A percentile compares a stretch with the other conserved stretches of the same genome.
Conservation (phyloP, 2,329 filamentous ascomycete genomes). For the Ophiostoma quercus region DNA sequence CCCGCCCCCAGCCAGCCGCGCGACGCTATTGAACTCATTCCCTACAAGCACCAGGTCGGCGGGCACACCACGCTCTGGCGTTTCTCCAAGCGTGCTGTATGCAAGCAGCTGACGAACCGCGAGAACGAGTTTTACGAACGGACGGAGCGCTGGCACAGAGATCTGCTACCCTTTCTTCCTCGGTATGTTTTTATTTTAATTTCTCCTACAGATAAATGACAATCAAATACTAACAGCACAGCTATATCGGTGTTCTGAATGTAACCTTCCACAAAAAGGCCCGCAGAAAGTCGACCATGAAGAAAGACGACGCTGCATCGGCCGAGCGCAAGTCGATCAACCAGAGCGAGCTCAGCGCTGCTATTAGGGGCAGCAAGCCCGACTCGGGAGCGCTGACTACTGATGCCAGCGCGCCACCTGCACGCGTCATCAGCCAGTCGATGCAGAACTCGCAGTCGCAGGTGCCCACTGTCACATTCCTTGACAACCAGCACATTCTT, state of each 20-base stretch:
- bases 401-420: slow-evolving; percentile 25
- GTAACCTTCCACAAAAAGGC: slow-evolving; percentile 86
- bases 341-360: slow-evolving; percentile 29
- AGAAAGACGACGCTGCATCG: slow-evolving; percentile 43
- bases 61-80: slow-evolving; percentile 95
- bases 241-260: slow-evolving; percentile 94
- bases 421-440: slow-evolving; percentile 64
- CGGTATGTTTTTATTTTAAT: slow-evolving; percentile 49
- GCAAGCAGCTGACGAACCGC: slow-evolving; percentile 95
- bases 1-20: slow-evolving; percentile 55
- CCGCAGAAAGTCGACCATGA: slow-evolving; percentile 57
- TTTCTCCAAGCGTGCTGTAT: slow-evolving; percentile 90
- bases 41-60: slow-evolving; percentile 95
- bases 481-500: slow-evolving; percentile 90
- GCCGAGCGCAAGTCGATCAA: slow-evolving; percentile 37
- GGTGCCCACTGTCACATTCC: slow-evolving; percentile 85
- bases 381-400: neutral
- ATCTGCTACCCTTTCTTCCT: slow-evolving; percentile 84
- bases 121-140: slow-evolving; percentile 99
- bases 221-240: slow-evolving; percentile 35
- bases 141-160: slow-evolving; percentile 83
- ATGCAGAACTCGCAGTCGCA: slow-evolving; percentile 59
- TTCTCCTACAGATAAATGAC: too few relatives aligned
- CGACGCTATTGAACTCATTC: slow-evolving; percentile 90
- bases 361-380: slow-evolving; percentile 25